Base-by-base conservation (phyloP, 768 basidiomycete species). In the Fomitopsis serialis region DNA sequence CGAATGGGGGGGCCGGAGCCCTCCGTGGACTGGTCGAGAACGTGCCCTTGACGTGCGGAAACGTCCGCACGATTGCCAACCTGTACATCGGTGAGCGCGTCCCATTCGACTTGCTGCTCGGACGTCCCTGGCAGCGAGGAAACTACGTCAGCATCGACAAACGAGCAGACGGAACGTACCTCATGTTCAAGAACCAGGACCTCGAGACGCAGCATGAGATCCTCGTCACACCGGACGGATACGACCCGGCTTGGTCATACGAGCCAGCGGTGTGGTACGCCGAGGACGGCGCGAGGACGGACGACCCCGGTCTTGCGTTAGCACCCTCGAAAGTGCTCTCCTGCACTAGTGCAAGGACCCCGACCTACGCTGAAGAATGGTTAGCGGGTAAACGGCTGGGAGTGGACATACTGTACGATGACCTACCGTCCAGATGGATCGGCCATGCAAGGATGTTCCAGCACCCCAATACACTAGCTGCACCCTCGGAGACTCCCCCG, bases 111-210 rank as follows among this genome's bases (percentile, higher is more conserved):
- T 35, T 62, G 9, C 45, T 66, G 0, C 54, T 67, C 0, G 63
- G 66, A 13, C 46, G 64, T 1, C 64, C 61, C 12, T 66, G 66
- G 66, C 60, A 65, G 37, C 22, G 55, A 11, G 58, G 55, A 13
- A 66, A 68, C 37, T 57, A 54, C 25, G 58, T 68, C 0, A 58
- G 58, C 6, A 66, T 68, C 35, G 61, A 65, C 34, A 63, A 66
- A 49, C 50, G 57, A n/a, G 21, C 48, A 3, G 63, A 68, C 35
- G 61, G 68, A 1, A 69, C 64, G 0, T 66, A 65, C 25, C 52
- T 68, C 0, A n/a, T 62, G 4, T 66, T 64, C 50, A 64, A 62
- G 34, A 55, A 62, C 42, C 21, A 53, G 12, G 48, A 51, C 7
- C 11, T 48, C 1, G 13, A 42, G 6, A 40, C 48, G 0, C 45